A percentile compares a stretch with the other conserved stretches of the same genome.
These are phyloP conservation scores for Sugiyamaella boreocaroliniensis DNA, from an alignment of 805 yeast species.

Conservation along the genomic window DNA sequence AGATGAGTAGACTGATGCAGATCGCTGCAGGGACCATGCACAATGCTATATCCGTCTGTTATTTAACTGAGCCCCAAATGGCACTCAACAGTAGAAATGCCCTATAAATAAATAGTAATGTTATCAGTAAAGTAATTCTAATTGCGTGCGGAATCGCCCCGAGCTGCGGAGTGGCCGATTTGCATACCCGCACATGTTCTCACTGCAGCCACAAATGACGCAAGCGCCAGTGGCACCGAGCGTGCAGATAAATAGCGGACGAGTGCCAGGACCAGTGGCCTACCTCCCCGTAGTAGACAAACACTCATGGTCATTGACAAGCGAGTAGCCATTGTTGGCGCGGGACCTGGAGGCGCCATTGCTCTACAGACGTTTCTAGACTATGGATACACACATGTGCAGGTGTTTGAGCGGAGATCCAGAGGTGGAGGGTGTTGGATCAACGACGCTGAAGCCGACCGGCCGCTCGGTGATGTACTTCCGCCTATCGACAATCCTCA, in stretches of 20 bases:
- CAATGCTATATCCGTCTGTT: no score
- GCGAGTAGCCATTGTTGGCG: constrained; percentile 15
- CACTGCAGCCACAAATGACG: not conserved
- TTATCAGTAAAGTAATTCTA: no score
- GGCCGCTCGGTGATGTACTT: not conserved
- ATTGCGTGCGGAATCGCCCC: not conserved
- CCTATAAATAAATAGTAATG: no score
- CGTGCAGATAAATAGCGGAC: not conserved
- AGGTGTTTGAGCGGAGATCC: constrained; percentile 11
- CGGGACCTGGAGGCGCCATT: constrained; percentile 15
- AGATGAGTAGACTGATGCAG: not conserved
- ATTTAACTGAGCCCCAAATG: no score
- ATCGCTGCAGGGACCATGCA: not conserved
- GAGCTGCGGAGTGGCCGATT: not conserved
- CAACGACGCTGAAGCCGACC: not conserved
- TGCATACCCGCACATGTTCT: not conserved
- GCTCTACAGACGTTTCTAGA: constrained; percentile 11
- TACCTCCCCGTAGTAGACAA: not conserved
- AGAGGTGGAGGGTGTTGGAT: constrained; percentile 16
- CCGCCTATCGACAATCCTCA: not conserved
- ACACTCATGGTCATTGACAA: not conserved
- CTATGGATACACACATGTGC: constrained; percentile 11
- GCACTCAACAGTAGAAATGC: no score
- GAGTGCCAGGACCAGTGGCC: no score
- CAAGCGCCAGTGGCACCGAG: not conserved